Base-by-base conservation (phyloP, 2,329 filamentous ascomycete species). In the Ilyonectria sp. region DNA sequence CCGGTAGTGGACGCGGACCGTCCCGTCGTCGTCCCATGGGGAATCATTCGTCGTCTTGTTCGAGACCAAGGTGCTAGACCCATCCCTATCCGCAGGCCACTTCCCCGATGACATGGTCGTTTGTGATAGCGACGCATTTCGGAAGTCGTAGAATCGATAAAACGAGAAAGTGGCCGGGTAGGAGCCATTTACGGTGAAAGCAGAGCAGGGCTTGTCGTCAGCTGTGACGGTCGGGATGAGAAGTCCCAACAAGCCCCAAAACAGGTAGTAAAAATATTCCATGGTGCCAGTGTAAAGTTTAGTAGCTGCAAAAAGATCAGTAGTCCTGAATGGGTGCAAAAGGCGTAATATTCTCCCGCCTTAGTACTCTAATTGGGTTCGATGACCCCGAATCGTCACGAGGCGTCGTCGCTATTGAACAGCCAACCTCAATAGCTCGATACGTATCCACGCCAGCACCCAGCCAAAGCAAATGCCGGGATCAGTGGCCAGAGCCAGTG, bases 141-240 rank as follows among this genome's bases (percentile, higher is more conserved):
- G 64, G 40, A 67, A 67, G 54, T 67, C 64, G 44, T 67, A 67
- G 43, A 54, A 59, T 5, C 64, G 43, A 53, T 67, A 67, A 35
- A 67, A 67, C 37, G 55, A 63, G 31, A 67, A 67, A 4, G 55
- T 33, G 11, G 49, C 55, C 3, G 46, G 29, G 17, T 50, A 59
- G 33, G 64, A 43, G n/a, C 64, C 64, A 23, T 67, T 63, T 40
- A 67, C 55, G 4, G 40, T 43, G 19, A 63, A 67, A 9, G 49
- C 21, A 13, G 60, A 53, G 60, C 64, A 67, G 23, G 40, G 11
- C 19, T 56, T 52, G 31, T 11, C 10, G 29, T 37, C 56, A 1
- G 63, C 57, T 7, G 37, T 35, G 26, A 31, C 56, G 6, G 10
- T 26, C n/a, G 54, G 19, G 40, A 57, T 43, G 21, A 46, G 7